Percentiles rank a stretch among this genome's conserved stretches.
Conservation (phyloP, 2,329 filamentous ascomycete genomes). For the Fonsecaea pedrosoi region DNA sequence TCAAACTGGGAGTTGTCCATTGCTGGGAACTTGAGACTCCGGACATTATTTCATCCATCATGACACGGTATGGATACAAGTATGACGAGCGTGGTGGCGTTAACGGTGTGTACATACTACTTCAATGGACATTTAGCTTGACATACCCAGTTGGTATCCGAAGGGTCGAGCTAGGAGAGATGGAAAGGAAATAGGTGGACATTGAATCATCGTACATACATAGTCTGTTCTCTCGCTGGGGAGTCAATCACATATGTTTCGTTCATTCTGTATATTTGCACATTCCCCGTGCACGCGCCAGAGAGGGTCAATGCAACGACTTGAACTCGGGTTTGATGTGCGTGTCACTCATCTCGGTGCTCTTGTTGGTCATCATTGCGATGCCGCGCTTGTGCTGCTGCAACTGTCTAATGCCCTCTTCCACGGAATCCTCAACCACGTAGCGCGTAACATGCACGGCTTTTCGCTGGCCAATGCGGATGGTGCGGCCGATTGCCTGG, state of each 20-base stretch:
- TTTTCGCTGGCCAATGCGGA: conserved; percentile 56
- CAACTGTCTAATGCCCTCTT: conserved; percentile 16
- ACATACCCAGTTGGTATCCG: too few species aligned
- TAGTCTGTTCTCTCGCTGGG: too few species aligned
- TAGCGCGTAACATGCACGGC: conserved; percentile 28
- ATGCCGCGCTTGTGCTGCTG: conserved; percentile 17
- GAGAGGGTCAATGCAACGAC: neutral
- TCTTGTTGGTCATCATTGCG: conserved; percentile 14
- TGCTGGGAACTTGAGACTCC: neutral
- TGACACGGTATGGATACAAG: neutral
- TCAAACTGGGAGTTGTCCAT: neutral
- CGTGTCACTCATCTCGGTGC: neutral
- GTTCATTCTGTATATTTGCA: neutral
- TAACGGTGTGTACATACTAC: neutral
- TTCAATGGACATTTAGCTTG: too few species aligned
- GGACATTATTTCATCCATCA: neutral
- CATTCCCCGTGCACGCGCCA: neutral
- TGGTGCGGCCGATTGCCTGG: conserved; percentile 59
- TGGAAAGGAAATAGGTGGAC: too few species aligned
- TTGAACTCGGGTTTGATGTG: conserved; percentile 5
- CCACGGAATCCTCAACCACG: conserved; percentile 14
- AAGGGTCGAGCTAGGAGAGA: too few species aligned
- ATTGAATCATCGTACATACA: too few species aligned
- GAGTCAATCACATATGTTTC: neutral
- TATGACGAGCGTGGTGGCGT: neutral